Percentiles rank a stretch among this genome's conserved stretches.
Conservation (phyloP, 495 filamentous ascomycete species). For the Pyrenula massariospora region DNA sequence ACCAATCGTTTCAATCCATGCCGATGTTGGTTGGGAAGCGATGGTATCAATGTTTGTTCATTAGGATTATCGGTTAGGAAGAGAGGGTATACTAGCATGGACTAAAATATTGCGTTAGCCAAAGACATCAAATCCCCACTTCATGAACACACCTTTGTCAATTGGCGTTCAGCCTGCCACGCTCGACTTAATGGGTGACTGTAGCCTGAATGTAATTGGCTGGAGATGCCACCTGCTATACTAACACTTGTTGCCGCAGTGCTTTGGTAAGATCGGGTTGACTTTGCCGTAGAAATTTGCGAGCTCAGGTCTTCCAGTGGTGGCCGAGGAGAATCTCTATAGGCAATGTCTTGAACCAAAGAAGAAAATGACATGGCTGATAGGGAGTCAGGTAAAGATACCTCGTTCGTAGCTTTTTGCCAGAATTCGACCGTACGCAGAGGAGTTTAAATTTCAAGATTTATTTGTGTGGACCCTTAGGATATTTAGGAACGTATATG, state of each 20-base stretch:
- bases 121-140: not conserved
- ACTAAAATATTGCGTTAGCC: constrained; percentile 36
- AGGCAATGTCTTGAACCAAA: constrained; percentile 76
- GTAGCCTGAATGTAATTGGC: constrained; percentile 91
- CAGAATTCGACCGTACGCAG: no score
- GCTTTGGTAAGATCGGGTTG: constrained; percentile 70
- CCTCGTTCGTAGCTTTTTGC: no score
- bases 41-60: constrained; percentile 82
- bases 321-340: constrained; percentile 39
- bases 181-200: constrained; percentile 78
- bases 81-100: constrained; percentile 95
- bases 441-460: no score
- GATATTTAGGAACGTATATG: no score
- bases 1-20: constrained; percentile 77
- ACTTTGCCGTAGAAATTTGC: constrained; percentile 61
- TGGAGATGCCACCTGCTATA: constrained; percentile 85
- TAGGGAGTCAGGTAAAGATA: no score
- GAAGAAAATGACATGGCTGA: constrained; percentile 76
- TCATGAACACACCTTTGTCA: constrained; percentile 66
- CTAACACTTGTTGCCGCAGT: constrained; percentile 89
- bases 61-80: constrained; percentile 92
- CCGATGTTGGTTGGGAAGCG: constrained; percentile 77
- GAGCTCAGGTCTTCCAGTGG: constrained; percentile 44
- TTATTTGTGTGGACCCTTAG: no score
- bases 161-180: constrained; percentile 94